Evolutionary conservation across 345 rosid species (phyloP), one percentile per base, ranked within the genome.

Genomic region (Lepidium didymum): DNA sequence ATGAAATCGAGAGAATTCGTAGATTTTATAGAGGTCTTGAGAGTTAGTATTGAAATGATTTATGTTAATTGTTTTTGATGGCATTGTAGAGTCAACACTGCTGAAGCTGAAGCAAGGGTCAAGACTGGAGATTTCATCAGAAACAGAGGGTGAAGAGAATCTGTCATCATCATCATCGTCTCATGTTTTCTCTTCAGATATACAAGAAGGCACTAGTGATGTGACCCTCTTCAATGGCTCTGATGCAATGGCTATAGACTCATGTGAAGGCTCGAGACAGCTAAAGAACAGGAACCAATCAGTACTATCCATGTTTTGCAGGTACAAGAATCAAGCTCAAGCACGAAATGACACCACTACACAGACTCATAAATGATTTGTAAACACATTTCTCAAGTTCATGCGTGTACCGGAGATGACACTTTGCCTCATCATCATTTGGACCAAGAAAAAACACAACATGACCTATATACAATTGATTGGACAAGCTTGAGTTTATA

Each of bases 51-150:
- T 2, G 12, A 16, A 18, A 33, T 61, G 67, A 62, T 7, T 33
- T 31, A 10, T 31, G 5, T 16, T 35, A 4, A 5, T 29, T 45
- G n/a, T 8, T 37, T 64, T 40, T 57, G 40, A 18, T 56, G 53
- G 15, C 47, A 23, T 68, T 72, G 81, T 84, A 89, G 96, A 92
- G 77, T 72, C 89, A 21, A 92, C 96, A 8, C 76, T 92, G 31
- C 53, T 86, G 59, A 92, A 84, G 92, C 94, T 92, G 37, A 87
- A 81, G 72, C 63, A 62, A 49, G 98, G 98, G 51, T 86, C 96
- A 68, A 85, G 70, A 44, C 78, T 79, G 1, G 81, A 63, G 10
- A 54, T 43, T 18, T 75, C 15, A 64, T 0, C 52, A 31, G 78
- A 47, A 13, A 56, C 18, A 18, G 80, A 73, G 40, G 36, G 42